phyloP scores from a whole-genome alignment of 202 grass and related monocot genomes.

The Schoenoplectus tabernaemontani region DNA sequence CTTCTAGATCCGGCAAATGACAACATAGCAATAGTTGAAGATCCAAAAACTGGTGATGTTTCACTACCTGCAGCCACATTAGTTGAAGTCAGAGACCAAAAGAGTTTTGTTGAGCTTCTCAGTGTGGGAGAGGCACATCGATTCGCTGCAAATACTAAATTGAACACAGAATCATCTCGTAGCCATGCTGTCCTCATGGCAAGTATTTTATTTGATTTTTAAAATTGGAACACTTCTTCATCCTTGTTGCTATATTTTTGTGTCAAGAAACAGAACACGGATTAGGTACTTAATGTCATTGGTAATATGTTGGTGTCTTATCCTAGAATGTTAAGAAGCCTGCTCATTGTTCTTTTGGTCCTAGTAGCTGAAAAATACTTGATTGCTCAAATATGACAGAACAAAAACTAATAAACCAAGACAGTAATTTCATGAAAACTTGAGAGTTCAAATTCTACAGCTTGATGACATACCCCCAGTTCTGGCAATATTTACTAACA shows the following conservation, averaged over 20 bases:
- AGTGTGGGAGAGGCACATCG: slow-evolving; percentile 93
- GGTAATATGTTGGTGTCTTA: background rate
- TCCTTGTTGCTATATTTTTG: background rate
- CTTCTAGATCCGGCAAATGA: slow-evolving; percentile 98
- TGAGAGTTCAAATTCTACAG: background rate
- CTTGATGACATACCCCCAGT: background rate
- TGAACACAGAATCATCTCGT: slow-evolving; percentile 97
- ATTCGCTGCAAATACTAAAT: slow-evolving; percentile 89
- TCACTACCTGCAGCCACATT: slow-evolving; percentile 79
- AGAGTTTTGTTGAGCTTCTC: slow-evolving; percentile 88
- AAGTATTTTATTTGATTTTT: slow-evolving; percentile 20
- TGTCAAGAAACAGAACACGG: background rate
- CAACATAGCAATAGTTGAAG: slow-evolving; percentile 98
- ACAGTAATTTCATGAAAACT: background rate
- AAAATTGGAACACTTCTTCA: background rate
- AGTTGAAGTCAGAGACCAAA: slow-evolving; percentile 93
- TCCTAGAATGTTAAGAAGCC: background rate
- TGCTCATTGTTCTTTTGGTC: background rate
- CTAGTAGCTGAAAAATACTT: background rate
- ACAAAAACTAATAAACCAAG: background rate
- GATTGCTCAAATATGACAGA: background rate
- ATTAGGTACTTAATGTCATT: background rate
- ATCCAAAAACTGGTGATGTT: slow-evolving; percentile 94
- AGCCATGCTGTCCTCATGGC: slow-evolving; percentile 98
- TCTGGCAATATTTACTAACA: background rate